Conservation (phyloP, 148 eudicot species). For the Fagopyrum homotropicum region DNA sequence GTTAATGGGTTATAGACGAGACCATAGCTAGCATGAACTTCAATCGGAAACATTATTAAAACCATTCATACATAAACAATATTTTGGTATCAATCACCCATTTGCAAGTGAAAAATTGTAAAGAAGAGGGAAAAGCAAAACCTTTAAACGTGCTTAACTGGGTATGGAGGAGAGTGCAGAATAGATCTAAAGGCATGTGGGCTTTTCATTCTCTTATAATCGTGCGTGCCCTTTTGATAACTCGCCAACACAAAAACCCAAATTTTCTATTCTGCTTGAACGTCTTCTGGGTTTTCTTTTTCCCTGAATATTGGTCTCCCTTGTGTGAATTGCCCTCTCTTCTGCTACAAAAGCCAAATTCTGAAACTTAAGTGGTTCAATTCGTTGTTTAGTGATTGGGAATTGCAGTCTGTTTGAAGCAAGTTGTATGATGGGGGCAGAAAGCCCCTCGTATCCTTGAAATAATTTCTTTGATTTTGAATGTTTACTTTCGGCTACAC, state of each 20-base stretch:
- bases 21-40: constrained; percentile 10
- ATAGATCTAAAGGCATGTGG: background rate
- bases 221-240: background rate
- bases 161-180: constrained; percentile 2
- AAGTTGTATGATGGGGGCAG: background rate
- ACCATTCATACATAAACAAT: constrained; percentile 2
- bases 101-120: constrained; percentile 4
- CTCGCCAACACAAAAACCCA: background rate
- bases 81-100: constrained; percentile 7
- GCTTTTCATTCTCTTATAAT: constrained; percentile 1
- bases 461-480: background rate
- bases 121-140: background rate
- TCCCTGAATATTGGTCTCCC: background rate
- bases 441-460: background rate
- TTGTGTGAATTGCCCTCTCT: background rate
- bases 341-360: constrained; percentile 7
- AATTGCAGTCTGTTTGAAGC: background rate
- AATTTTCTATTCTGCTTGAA: background rate
- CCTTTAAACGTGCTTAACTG: background rate
- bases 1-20: background rate
- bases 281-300: background rate
- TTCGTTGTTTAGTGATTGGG: background rate
- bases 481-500: too few species aligned
- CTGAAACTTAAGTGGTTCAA: background rate
- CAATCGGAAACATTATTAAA: background rate